These are phyloP conservation scores for Arthrinium phaeospermum DNA, from an alignment of 2,329 filamentous ascomycete genomes.

Conservation along the genomic window DNA sequence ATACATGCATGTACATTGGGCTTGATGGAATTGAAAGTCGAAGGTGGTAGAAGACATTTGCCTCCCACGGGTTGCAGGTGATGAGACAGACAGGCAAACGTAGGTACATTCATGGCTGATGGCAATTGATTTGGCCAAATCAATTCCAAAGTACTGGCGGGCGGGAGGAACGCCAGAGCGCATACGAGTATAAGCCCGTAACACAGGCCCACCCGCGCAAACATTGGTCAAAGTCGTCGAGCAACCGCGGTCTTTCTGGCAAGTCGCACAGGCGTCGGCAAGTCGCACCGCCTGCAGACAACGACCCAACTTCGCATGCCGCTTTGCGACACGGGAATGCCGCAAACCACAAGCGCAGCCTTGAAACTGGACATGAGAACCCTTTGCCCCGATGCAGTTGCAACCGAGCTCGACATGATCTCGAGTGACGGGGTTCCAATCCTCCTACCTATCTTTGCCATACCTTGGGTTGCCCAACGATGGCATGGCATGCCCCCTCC, in stretches of 20 bases:
- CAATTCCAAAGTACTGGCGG: not conserved
- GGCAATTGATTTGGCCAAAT: not conserved
- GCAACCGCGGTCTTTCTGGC: not conserved
- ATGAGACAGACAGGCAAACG: not conserved
- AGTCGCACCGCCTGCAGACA: not conserved
- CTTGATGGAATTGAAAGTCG: not conserved
- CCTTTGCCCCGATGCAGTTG: not conserved
- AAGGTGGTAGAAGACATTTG: not conserved
- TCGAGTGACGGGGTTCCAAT: not conserved
- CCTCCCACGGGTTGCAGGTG: not conserved
- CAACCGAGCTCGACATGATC: not conserved
- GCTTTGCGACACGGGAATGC: constrained; percentile 15
- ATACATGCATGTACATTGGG: constrained; percentile 7
- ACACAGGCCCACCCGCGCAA: constrained; percentile 1
- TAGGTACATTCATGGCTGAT: not conserved
- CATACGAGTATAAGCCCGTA: not conserved
- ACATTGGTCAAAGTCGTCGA: not conserved
- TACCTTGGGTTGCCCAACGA: not conserved
- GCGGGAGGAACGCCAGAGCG: not conserved
- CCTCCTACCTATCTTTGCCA: constrained; percentile 1
- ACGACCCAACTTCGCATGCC: not conserved
- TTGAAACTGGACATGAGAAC: not conserved
- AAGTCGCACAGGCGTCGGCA: constrained; percentile 2
- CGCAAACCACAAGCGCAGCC: constrained; percentile 2
- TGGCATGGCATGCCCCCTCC: not conserved